Percentiles rank a stretch among this genome's conserved stretches.
Evolutionary conservation across 352 stramenopile genomes (phyloP).

Genomic region (Phytopythium helicoides): DNA sequence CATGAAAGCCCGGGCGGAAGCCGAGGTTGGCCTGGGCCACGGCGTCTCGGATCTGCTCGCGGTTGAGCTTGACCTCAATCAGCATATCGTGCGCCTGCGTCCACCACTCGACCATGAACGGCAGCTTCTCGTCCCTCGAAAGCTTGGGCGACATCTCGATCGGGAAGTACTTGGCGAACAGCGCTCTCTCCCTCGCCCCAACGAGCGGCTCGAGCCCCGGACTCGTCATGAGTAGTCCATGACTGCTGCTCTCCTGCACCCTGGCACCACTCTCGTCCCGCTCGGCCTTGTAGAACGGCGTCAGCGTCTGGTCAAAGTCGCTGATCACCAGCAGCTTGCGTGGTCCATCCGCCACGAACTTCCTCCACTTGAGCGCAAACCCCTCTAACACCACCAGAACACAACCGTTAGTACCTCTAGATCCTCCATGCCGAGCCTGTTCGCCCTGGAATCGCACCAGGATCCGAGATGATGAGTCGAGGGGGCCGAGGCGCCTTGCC

Average conservation of each 20-base stretch:
- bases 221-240: constrained; percentile 24
- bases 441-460: constrained; percentile 1
- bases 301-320: constrained; percentile 78
- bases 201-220: constrained; percentile 19
- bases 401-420: too few relatives aligned
- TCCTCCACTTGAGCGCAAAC: constrained; percentile 71
- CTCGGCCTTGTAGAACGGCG: constrained; percentile 35
- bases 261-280: constrained; percentile 4
- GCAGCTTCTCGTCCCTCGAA: constrained; percentile 56
- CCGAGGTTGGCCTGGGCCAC: constrained; percentile 31
- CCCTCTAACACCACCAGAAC: constrained; percentile 31
- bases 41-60: constrained; percentile 32
- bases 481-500: not conserved
- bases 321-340: constrained; percentile 66
- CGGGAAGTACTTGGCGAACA: constrained; percentile 68
- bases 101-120: constrained; percentile 73
- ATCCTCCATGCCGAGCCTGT: too few relatives aligned
- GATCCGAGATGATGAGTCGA: constrained; percentile 4
- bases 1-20: constrained; percentile 47
- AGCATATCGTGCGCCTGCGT: constrained; percentile 35
- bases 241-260: constrained; percentile 22
- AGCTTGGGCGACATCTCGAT: constrained; percentile 63
- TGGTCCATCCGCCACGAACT: constrained; percentile 60
- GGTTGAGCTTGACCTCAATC: constrained; percentile 47
- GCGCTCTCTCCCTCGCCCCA: constrained; percentile 25